Evolutionary conservation across 495 filamentous ascomycete genomes (phyloP).

Genomic region (Penicillium dipodomyicola): DNA sequence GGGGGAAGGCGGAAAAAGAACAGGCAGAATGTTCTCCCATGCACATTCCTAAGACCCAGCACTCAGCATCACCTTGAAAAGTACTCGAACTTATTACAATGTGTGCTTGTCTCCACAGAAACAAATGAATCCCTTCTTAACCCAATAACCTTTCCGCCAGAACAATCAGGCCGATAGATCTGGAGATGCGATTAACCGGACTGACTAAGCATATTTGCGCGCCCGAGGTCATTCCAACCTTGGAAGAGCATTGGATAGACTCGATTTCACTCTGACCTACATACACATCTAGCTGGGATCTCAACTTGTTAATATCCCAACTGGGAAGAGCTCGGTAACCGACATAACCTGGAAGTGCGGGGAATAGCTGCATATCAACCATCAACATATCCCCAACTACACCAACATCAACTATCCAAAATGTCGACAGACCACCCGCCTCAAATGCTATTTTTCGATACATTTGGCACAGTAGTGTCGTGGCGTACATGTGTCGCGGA

Average conservation of each 20-base stretch:
- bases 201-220: slow-evolving; percentile 1
- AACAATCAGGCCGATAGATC: neutral
- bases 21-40: neutral
- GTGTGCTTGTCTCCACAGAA: neutral
- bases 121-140: neutral
- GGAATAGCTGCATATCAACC: neutral
- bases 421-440: slow-evolving; percentile 39
- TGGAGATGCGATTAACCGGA: neutral
- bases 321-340: neutral
- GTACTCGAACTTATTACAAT: neutral
- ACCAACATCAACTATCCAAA: slow-evolving; percentile 2
- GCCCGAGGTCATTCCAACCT: neutral
- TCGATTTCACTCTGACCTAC: neutral
- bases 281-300: neutral
- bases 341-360: neutral
- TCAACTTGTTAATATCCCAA: neutral
- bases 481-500: slow-evolving; percentile 62
- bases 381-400: neutral
- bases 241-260: neutral
- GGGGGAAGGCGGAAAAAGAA: neutral
- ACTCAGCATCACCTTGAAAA: too few species aligned
- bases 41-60: neutral
- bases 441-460: slow-evolving; percentile 56
- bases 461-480: slow-evolving; percentile 78
- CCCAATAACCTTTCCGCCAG: neutral